Conservation (phyloP, 2,329 filamentous ascomycete species). For the Ceratocystis diversiconidia region DNA sequence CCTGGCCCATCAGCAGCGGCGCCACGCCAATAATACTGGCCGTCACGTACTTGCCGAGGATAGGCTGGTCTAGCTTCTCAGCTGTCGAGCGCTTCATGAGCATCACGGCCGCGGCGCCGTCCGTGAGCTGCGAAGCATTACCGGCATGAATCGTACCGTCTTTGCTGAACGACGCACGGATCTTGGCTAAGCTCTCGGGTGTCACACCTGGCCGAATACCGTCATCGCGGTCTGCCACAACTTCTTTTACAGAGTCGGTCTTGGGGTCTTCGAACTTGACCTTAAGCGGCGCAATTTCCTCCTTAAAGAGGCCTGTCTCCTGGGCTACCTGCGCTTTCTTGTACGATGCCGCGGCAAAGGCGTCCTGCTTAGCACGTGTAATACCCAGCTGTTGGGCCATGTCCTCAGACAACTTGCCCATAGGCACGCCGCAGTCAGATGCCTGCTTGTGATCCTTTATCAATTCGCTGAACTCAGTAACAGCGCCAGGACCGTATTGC, state of each 20-base stretch:
- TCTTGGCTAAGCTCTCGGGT: constrained; percentile 76
- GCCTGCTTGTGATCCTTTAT: constrained; percentile 69
- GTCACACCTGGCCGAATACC: constrained; percentile 78
- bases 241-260: constrained; percentile 67
- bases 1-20: constrained; percentile 89
- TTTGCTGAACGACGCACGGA: constrained; percentile 77
- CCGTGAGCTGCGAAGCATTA: constrained; percentile 89
- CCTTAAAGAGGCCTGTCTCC: constrained; percentile 74
- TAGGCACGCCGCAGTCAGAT: constrained; percentile 93
- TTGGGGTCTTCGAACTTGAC: constrained; percentile 86
- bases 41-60: constrained; percentile 84
- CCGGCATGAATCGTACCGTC: constrained; percentile 90
- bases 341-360: constrained; percentile 88
- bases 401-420: constrained; percentile 84
- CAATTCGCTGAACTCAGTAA: constrained; percentile 82
- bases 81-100: constrained; percentile 91
- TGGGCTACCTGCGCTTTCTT: constrained; percentile 80
- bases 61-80: constrained; percentile 70
- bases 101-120: constrained; percentile 87
- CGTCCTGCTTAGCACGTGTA: constrained; percentile 60
- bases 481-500: constrained; percentile 80
- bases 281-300: constrained; percentile 77
- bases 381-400: constrained; percentile 83
- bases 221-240: constrained; percentile 75
- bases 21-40: constrained; percentile 78